Evolutionary conservation across 805 yeast species (phyloP), one percentile per base, ranked within the genome.

Genomic region (Zygoascus tannicola): DNA sequence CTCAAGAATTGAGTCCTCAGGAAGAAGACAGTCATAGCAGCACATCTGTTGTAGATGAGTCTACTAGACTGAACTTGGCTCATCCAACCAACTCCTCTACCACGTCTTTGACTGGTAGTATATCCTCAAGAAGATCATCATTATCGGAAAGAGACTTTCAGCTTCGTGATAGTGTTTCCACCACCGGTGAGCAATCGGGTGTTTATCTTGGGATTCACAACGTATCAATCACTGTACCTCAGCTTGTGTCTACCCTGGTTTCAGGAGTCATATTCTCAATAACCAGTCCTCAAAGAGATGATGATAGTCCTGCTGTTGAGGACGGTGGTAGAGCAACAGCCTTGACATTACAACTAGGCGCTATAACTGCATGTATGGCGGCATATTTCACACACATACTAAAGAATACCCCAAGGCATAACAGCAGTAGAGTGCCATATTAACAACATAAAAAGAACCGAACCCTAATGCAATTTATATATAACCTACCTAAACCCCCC

Each of bases 181-280:
- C 47, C 14, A 44, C 54, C 2, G 48, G 53, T 22, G 60, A 60
- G 35, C 50, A 57, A 20, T 56, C 67, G 3, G 70, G 70, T 1
- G 55, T 63, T 4, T 63, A 60, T 41, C 54, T 66, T 15, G 70
- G 70, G 2, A 54, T 66, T 16, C 69, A 63, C 54, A 66, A 66
- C 43, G 62, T 63, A 4, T 62, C 69, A 5, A 53, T 66, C 39
- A 64, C 68, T 5, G 43, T 64, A 5, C 70, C 70, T 5, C 70
- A 66, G 50, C 55, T 66, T 21, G 50, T 65, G 1, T 64, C 68
- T 3, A 63, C 69, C 1, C 58, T 66, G 36, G 56, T 59, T n/a
- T 64, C 68, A 2, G 65, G 56, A 43, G 37, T 65, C 4, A 55
- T 66, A 2, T 66, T 65, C 52, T 46, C 60, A 2, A 40, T 59